Conservation (phyloP, 306 rosid species). For the Quercus robur region DNA sequence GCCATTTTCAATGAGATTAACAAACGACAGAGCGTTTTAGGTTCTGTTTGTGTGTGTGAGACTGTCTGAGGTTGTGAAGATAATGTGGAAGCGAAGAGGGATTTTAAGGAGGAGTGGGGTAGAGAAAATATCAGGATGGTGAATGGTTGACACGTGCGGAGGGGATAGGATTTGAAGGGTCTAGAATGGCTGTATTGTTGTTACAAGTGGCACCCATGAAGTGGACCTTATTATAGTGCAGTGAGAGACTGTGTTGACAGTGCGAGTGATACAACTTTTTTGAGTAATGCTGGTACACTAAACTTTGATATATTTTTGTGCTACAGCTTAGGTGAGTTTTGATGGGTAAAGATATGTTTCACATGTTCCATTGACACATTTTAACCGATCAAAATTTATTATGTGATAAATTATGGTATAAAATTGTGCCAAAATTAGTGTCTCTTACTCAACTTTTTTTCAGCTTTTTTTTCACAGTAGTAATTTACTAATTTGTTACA, state of each 20-base stretch:
- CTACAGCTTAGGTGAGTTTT: accelerated
- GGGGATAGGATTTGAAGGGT: slow-evolving; percentile 41
- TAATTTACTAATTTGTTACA: too few species aligned
- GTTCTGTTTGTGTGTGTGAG: background rate
- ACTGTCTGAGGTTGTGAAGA: background rate
- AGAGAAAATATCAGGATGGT: slow-evolving; percentile 9
- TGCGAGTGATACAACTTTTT: too few species aligned
- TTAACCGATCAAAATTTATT: accelerated
- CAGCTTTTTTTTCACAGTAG: too few species aligned
- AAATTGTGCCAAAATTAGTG: accelerated
- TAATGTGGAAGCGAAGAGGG: background rate
- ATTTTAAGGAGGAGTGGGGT: background rate
- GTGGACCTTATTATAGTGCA: background rate
- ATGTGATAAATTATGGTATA: accelerated
- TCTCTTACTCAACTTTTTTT: too few species aligned
- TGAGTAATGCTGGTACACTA: accelerated
- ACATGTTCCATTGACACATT: accelerated
- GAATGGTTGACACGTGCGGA: slow-evolving; percentile 23
- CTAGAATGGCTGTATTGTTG: slow-evolving; percentile 12
- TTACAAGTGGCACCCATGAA: slow-evolving; percentile 38
- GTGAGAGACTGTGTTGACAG: too few species aligned
- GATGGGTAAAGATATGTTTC: accelerated
- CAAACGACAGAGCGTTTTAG: background rate
- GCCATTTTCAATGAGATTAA: slow-evolving; percentile 6
- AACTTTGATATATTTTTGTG: accelerated